A percentile compares a stretch with the other conserved stretches of the same genome.
Conservation (phyloP, 352 stramenopile genomes). For the Pythium guiyangense region DNA sequence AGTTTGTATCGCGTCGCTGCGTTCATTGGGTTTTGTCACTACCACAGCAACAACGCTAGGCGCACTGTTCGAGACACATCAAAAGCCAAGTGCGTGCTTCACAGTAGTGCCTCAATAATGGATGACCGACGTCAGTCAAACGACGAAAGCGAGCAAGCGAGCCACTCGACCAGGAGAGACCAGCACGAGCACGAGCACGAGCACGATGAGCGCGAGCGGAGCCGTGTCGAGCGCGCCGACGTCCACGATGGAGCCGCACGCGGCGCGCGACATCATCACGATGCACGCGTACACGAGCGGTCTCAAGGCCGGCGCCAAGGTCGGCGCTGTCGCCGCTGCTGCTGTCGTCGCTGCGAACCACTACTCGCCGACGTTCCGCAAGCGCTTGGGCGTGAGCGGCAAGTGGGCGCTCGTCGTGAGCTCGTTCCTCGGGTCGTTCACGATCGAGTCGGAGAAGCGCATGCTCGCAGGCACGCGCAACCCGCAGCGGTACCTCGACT, state of each 20-base stretch:
- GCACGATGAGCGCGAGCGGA: slow-evolving; percentile 12
- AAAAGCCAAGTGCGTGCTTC: too few species aligned
- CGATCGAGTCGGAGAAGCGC: slow-evolving; percentile 56
- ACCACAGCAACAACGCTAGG: too few species aligned
- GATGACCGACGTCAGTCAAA: too few species aligned
- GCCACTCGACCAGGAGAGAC: too few species aligned
- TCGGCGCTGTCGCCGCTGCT: slow-evolving; percentile 17
- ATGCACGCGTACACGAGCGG: slow-evolving; percentile 60
- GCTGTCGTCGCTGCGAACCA: slow-evolving; percentile 47
- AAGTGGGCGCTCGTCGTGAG: slow-evolving; percentile 71
- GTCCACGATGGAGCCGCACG: slow-evolving; percentile 30
- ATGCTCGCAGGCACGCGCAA: slow-evolving; percentile 63
- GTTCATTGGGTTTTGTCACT: too few species aligned
- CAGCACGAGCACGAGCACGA: too few species aligned
- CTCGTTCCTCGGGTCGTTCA: slow-evolving; percentile 59
- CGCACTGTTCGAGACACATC: too few species aligned
- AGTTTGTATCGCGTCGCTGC: too few species aligned
- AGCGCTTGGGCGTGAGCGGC: slow-evolving; percentile 58
- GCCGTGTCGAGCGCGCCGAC: slow-evolving; percentile 10
- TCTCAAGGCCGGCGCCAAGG: slow-evolving; percentile 38
- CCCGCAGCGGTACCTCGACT: slow-evolving; percentile 64
- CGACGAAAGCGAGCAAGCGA: too few species aligned
- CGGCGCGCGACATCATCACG: slow-evolving; percentile 63
- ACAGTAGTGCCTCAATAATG: too few species aligned
- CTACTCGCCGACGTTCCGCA: slow-evolving; percentile 64